Percentiles rank a stretch among this genome's conserved stretches.
These are phyloP conservation scores for Solanum hybrid DNA, from an alignment of 305 asterid genomes.

Conservation along the genomic window DNA sequence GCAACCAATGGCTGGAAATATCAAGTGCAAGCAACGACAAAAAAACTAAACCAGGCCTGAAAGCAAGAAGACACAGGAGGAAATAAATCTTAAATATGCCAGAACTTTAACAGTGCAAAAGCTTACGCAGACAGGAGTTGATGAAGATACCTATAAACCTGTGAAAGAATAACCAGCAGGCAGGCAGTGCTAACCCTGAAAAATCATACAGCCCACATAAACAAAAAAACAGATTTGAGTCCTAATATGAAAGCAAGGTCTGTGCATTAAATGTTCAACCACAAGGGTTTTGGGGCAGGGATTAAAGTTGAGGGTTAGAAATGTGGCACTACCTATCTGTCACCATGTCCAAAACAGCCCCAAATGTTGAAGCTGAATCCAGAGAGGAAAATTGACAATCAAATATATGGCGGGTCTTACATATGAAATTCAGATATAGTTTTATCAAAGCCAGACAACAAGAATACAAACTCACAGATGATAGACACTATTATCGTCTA, in stretches of 20 bases:
- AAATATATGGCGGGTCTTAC: neutral
- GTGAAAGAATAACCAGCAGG: constrained; percentile 87
- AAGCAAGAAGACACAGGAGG: neutral
- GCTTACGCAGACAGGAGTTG: neutral
- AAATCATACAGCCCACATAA: neutral
- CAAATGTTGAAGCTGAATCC: constrained; percentile 89
- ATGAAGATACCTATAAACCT: constrained; percentile 65
- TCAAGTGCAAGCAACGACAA: constrained; percentile 66
- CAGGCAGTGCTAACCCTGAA: constrained; percentile 95
- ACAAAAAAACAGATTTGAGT: constrained; percentile 7
- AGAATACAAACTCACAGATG: neutral
- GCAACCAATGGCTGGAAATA: constrained; percentile 96
- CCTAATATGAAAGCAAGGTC: neutral
- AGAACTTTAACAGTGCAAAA: neutral
- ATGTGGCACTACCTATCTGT: constrained; percentile 69
- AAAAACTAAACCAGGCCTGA: constrained; percentile 38
- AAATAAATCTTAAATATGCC: constrained; percentile 1
- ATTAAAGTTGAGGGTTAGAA: neutral
- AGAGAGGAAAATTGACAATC: constrained; percentile 8
- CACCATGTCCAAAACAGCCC: constrained; percentile 97
- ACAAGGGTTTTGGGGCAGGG: constrained; percentile 10
- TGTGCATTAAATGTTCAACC: neutral
- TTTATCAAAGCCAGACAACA: neutral
- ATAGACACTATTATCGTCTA: neutral
- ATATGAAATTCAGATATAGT: neutral